A percentile compares a stretch with the other conserved stretches of the same genome.
Evolutionary conservation across 331 rosid species (phyloP).

Genomic region (Pyrus hybrid): DNA sequence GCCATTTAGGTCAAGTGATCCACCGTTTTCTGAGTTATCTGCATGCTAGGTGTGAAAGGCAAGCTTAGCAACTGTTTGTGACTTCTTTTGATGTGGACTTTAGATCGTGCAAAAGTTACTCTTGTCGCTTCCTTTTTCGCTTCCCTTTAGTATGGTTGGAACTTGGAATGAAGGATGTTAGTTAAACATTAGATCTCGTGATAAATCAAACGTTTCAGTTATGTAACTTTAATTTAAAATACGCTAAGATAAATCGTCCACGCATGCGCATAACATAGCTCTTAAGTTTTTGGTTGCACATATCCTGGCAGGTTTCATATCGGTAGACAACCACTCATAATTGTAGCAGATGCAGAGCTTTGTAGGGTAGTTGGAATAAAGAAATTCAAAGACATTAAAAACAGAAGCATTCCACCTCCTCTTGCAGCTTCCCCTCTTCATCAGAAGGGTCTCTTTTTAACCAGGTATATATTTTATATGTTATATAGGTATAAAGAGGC

Average conservation of each 20-base stretch:
- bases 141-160: not conserved
- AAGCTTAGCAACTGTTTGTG: not conserved
- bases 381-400: conserved; percentile 67
- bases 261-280: not conserved
- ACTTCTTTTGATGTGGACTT: not conserved
- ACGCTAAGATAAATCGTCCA: not conserved
- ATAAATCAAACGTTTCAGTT: not conserved
- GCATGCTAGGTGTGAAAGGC: not conserved
- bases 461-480: conserved; percentile 14
- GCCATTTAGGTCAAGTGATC: not conserved
- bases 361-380: conserved; percentile 79
- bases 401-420: conserved; percentile 91
- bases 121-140: not conserved
- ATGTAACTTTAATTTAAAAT: not conserved
- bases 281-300: not conserved
- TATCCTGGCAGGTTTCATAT: conserved; percentile 62
- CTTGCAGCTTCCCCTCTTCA: conserved; percentile 91
- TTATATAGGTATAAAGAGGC: not conserved
- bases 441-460: conserved; percentile 89
- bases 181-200: not conserved
- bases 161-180: not conserved
- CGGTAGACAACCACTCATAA: conserved; percentile 87
- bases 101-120: not conserved
- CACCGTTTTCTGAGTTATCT: not conserved
- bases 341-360: conserved; percentile 85